Percentiles rank a stretch among this genome's conserved stretches.
phyloP scores from a whole-genome alignment of 2,329 filamentous ascomycete genomes.

The Sclerotiophoma versabilis region DNA sequence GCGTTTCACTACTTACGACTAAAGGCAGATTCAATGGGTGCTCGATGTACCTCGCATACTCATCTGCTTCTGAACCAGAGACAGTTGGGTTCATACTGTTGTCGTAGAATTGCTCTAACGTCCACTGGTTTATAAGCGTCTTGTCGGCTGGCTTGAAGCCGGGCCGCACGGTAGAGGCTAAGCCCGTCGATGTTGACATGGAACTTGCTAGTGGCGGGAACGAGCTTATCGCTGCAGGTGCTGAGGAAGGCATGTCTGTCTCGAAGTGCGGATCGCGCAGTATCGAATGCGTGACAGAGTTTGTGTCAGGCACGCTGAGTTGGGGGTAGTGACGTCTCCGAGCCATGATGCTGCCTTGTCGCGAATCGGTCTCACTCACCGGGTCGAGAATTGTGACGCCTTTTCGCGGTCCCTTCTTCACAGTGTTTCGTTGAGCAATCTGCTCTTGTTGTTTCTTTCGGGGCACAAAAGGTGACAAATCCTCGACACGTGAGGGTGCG shows the following conservation, averaged over 20 bases:
- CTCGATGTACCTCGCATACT: conserved; percentile 86
- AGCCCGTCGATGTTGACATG: conserved; percentile 35
- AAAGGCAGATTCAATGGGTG: conserved; percentile 90
- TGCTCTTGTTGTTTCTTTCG: conserved; percentile 63
- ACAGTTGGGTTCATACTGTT: conserved; percentile 88
- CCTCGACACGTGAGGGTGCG: conserved; percentile 75
- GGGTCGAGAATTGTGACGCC: conserved; percentile 75
- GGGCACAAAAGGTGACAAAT: conserved; percentile 87
- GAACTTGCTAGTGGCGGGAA: conserved; percentile 40
- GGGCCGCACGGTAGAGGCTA: conserved; percentile 34
- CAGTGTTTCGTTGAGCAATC: conserved; percentile 66
- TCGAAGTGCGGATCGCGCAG: conserved; percentile 51
- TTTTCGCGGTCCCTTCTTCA: conserved; percentile 69
- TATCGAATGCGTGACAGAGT: conserved; percentile 52
- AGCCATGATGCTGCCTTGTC: conserved; percentile 25
- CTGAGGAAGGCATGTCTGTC: conserved; percentile 32
- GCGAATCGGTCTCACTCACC: conserved; percentile 48
- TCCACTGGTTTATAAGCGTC: conserved; percentile 84
- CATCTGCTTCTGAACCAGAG: conserved; percentile 75
- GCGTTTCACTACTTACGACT: conserved; percentile 73
- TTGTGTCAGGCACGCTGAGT: conserved; percentile 38
- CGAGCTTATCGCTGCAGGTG: conserved; percentile 22
- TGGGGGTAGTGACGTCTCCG: conserved; percentile 32
- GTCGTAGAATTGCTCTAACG: conserved; percentile 82
- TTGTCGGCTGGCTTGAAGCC: conserved; percentile 70